Base-by-base conservation (phyloP, 2,329 filamentous ascomycete genomes). In the Aspergillus brasiliensis region DNA sequence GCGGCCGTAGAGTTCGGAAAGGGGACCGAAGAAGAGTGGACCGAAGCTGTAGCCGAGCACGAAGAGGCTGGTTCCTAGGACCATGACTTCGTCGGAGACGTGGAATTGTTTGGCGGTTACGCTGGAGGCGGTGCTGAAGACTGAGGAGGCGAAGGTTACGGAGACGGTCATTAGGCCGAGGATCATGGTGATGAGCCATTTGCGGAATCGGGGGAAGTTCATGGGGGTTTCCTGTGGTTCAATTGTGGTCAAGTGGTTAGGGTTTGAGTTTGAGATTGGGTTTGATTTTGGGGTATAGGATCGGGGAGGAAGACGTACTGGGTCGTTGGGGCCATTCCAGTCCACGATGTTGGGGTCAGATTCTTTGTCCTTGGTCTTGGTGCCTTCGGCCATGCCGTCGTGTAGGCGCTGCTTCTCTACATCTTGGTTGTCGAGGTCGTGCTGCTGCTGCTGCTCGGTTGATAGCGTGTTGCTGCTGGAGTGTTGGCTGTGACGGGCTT, bases 1-100 rank as follows among this genome's bases (percentile, higher is more conserved):
- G 11, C 83, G 78, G 0, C 84, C 83, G 62, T 80, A 83, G 2
- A 82, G 61, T 60, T 82, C 80, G 27, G 75, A 78, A 3, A 77
- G 64, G 0, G 78, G 79, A 2, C 75, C 78, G 67, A 75, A 80
- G 40, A 79, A 58, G 10, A 78, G 57, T 10, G 76, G 77, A 1
- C 76, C 77, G 25, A 78, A 57, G 21, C 71, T 73, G 56, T 77
- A 79, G 4, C 76, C 77, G 51, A 83, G 67, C 10, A 86, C 77
- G 49, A 82, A 81, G 2, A 85, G 71, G 21, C 78, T 79, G 0
- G 81, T 83, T 0, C 80, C 81, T 8, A 86, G 67, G 0, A 79
- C 76, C 63, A 81, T 83, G 3, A 84, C 80, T 56, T 83, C 79
- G 0, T 67, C 71, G 0, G 78, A 78, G 0, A 84, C 82, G 19